Evolutionary conservation across 805 yeast species (phyloP).

Genomic region (Candida golubevii): DNA sequence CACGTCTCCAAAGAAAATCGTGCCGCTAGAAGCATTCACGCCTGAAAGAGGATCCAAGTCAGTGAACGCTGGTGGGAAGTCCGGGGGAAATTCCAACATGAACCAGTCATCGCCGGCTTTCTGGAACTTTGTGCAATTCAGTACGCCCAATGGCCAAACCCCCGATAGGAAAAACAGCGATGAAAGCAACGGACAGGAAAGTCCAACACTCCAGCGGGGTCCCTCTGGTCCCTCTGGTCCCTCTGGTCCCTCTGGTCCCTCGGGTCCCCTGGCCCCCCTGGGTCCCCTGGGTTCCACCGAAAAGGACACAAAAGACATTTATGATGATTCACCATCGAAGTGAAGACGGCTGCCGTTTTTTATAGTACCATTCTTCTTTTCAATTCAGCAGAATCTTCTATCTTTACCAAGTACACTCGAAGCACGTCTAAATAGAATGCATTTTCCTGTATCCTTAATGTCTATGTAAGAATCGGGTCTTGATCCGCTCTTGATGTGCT

Average conservation of each 20-base stretch:
- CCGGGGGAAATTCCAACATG: conserved; percentile 29
- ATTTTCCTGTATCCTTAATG: too few species aligned
- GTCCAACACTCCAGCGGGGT: conserved; percentile 36
- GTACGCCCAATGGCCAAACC: conserved; percentile 43
- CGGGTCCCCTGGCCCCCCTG: too few species aligned
- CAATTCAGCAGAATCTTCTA: too few species aligned
- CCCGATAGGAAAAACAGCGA: conserved; percentile 38
- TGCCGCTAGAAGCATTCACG: conserved; percentile 41
- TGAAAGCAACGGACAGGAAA: conserved; percentile 34
- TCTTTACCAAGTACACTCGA: too few species aligned
- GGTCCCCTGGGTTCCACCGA: too few species aligned
- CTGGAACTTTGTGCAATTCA: conserved; percentile 86
- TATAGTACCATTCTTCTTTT: too few species aligned
- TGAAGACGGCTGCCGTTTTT: not conserved
- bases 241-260: too few species aligned
- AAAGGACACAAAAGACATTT: conserved; percentile 1
- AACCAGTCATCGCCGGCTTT: conserved; percentile 79
- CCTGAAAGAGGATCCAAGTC: conserved; percentile 41
- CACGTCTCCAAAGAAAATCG: conserved; percentile 40
- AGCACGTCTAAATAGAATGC: too few species aligned
- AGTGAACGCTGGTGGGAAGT: conserved; percentile 15
- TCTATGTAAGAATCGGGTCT: too few species aligned
- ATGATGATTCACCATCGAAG: conserved; percentile 12
- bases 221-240: not conserved
- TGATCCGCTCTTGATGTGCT: too few species aligned